Conservation (phyloP, 1,284 basidiomycete species). For the Hemileia vastatrix region DNA sequence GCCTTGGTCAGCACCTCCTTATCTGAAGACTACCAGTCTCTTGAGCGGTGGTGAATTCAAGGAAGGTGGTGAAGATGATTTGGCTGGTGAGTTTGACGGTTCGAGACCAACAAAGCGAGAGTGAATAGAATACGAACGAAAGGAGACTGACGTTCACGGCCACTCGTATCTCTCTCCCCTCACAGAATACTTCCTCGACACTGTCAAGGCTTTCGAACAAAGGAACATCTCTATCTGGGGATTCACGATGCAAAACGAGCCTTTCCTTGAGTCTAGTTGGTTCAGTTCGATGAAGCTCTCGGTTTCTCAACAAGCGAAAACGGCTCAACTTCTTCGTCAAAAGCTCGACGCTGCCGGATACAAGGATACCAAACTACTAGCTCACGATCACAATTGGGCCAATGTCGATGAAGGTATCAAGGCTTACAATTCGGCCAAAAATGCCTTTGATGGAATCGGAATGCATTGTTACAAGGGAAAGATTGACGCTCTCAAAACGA, state of each 20-base stretch:
- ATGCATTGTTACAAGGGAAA: slow-evolving; percentile 37
- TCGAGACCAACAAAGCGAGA: not conserved
- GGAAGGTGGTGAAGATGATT: slow-evolving; percentile 22
- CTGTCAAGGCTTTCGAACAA: too few relatives aligned
- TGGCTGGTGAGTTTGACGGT: slow-evolving; percentile 14
- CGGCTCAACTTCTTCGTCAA: slow-evolving; percentile 24
- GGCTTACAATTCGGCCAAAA: slow-evolving; percentile 27
- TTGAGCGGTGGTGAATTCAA: slow-evolving; percentile 29
- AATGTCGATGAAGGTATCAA: slow-evolving; percentile 26
- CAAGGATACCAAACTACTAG: slow-evolving; percentile 27
- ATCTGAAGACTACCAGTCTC: slow-evolving; percentile 32
- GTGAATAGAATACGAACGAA: not conserved
- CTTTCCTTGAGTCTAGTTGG: slow-evolving; percentile 22
- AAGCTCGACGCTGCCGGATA: slow-evolving; percentile 20
- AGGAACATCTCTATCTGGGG: slow-evolving; percentile 30
- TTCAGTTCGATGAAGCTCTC: slow-evolving; percentile 32
- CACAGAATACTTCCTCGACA: too few relatives aligned
- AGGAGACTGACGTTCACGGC: too few relatives aligned
- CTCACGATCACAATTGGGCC: slow-evolving; percentile 32
- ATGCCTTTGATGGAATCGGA: slow-evolving; percentile 30
- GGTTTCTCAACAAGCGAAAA: slow-evolving; percentile 16
- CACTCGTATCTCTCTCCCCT: too few relatives aligned
- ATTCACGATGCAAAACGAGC: slow-evolving; percentile 36
- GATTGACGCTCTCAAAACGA: slow-evolving; percentile 20
- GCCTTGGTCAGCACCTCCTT: slow-evolving; percentile 33